Conservation (phyloP, 306 rosid genomes). For the Rosa chinensis region DNA sequence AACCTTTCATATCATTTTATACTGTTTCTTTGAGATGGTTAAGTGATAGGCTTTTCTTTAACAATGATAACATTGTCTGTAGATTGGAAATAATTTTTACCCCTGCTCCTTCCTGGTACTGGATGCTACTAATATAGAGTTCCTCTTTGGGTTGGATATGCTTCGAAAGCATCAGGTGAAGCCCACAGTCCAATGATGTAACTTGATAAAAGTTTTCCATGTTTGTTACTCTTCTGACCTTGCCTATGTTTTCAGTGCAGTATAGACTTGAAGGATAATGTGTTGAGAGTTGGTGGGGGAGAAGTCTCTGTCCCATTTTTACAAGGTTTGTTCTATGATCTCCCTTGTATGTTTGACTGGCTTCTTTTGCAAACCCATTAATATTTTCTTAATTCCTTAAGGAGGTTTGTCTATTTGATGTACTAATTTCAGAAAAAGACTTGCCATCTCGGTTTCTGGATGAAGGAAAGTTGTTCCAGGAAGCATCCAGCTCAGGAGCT, state of each 20-base stretch:
- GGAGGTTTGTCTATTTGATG: neutral
- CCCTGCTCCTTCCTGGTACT: slow-evolving; percentile 89
- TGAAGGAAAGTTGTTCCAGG: slow-evolving; percentile 59
- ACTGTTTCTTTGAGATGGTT: neutral
- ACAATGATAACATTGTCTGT: slow-evolving; percentile 17
- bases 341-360: slow-evolving; percentile 14
- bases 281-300: slow-evolving; percentile 94
- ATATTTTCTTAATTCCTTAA: neutral
- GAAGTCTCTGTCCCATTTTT: slow-evolving; percentile 93
- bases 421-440: slow-evolving; percentile 69
- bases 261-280: slow-evolving; percentile 80
- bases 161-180: slow-evolving; percentile 96
- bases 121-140: slow-evolving; percentile 93
- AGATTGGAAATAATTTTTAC: slow-evolving; percentile 87
- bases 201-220: neutral
- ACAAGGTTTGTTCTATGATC: slow-evolving; percentile 58
- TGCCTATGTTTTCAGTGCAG: slow-evolving; percentile 57
- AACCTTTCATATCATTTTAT: neutral
- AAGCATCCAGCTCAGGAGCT: slow-evolving; percentile 69
- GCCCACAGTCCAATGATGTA: slow-evolving; percentile 15
- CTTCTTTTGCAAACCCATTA: slow-evolving; percentile 9
- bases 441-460: slow-evolving; percentile 68
- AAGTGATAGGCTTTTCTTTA: neutral
- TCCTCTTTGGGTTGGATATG: slow-evolving; percentile 96
- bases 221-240: slow-evolving; percentile 12